Evolutionary conservation across 345 rosid species (phyloP).

Genomic region (Lumnitzera littorea): DNA sequence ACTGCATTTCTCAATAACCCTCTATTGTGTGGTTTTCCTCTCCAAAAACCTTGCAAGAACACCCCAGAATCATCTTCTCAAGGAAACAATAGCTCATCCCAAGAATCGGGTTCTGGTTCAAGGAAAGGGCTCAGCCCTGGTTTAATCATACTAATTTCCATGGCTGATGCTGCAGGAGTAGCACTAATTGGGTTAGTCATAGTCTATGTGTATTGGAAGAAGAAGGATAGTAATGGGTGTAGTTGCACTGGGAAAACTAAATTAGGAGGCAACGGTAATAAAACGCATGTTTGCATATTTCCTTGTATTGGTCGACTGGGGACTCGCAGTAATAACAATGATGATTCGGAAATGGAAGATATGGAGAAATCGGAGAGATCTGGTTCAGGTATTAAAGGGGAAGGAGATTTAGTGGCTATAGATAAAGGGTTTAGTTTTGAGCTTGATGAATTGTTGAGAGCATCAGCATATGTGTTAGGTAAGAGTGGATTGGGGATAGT

Average conservation of each 20-base stretch:
- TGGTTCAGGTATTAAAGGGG: constrained; percentile 20
- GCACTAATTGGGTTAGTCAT: constrained; percentile 65
- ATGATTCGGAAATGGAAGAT: constrained; percentile 71
- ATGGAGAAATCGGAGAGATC: constrained; percentile 29
- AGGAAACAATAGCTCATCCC: constrained; percentile 21
- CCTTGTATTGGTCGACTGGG: constrained; percentile 16
- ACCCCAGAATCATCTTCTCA: constrained; percentile 19
- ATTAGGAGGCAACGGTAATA: constrained; percentile 52
- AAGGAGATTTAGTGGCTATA: constrained; percentile 83
- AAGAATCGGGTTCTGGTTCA: constrained; percentile 13
- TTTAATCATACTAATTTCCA: constrained; percentile 60
- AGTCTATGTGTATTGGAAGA: constrained; percentile 87
- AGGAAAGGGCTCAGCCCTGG: constrained; percentile 59
- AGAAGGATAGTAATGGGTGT: constrained; percentile 67
- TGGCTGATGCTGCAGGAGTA: constrained; percentile 73
- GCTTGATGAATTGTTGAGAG: constrained; percentile 88
- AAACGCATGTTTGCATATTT: constrained; percentile 22
- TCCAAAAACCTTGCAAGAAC: constrained; percentile 63
- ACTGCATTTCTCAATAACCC: constrained; percentile 90
- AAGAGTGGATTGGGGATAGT: constrained; percentile 98
- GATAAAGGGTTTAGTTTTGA: constrained; percentile 90
- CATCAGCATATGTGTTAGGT: constrained; percentile 93
- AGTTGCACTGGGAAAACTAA: constrained; percentile 76
- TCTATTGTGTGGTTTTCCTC: constrained; percentile 81
- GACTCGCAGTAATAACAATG: constrained; percentile 27